A percentile compares a stretch with the other conserved stretches of the same genome.
These are phyloP conservation scores for Tuber borchii DNA, from an alignment of 495 filamentous ascomycete genomes.

Conservation along the genomic window DNA sequence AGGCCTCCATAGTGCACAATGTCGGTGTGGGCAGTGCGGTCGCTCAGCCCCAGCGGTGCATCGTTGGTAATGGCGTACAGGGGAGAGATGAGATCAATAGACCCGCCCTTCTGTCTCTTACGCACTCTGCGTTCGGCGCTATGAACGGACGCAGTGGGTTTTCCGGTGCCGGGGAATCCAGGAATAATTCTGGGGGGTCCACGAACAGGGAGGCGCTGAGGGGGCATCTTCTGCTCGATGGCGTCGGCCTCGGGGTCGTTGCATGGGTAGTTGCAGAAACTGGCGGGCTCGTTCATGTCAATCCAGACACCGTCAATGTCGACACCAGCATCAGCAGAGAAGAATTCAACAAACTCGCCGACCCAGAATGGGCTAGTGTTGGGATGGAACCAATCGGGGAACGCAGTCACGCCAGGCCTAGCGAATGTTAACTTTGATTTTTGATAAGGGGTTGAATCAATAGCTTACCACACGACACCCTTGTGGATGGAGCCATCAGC, in stretches of 20 bases:
- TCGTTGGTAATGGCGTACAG: conserved; percentile 70
- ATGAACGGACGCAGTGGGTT: background rate
- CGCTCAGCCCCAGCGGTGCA: conserved; percentile 56
- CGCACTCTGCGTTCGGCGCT: conserved; percentile 7
- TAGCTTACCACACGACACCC: conserved; percentile 64
- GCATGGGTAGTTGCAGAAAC: conserved; percentile 72
- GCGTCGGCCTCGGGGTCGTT: conserved; percentile 53
- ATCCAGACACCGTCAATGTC: conserved; percentile 87
- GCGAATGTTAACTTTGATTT: background rate
- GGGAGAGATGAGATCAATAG: conserved; percentile 62
- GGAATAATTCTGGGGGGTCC: conserved; percentile 57
- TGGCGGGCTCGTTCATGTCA: conserved; percentile 72
- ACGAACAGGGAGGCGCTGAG: conserved; percentile 59
- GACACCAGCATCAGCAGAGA: conserved; percentile 57
- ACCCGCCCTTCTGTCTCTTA: conserved; percentile 53
- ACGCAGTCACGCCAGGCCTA: conserved; percentile 63
- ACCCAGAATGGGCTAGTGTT: conserved; percentile 66
- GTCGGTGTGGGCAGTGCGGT: conserved; percentile 68
- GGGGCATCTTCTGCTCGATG: conserved; percentile 56
- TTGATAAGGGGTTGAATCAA: background rate
- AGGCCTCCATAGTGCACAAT: conserved; percentile 66
- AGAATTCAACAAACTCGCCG: conserved; percentile 63
- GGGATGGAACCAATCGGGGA: conserved; percentile 73
- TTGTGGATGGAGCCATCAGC: conserved; percentile 61
- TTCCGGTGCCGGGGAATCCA: conserved; percentile 48